These are phyloP conservation scores for Solanum bulbocastanum DNA, from an alignment of 257 asterid genomes.

Conservation along the genomic window DNA sequence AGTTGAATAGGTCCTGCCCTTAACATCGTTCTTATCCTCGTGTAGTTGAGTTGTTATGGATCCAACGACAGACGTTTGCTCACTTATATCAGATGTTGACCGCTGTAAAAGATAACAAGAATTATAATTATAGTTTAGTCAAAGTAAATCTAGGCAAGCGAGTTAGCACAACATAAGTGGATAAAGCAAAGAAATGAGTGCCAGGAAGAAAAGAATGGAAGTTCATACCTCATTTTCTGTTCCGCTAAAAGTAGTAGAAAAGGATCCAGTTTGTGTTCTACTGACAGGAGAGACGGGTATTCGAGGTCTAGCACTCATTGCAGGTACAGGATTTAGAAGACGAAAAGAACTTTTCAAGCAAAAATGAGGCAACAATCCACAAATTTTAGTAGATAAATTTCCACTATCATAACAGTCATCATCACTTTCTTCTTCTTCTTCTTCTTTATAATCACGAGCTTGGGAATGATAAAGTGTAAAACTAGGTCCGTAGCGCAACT, in stretches of 20 bases:
- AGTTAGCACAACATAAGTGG: not conserved
- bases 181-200: not conserved
- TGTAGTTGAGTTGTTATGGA: constrained; percentile 12
- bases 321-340: constrained; percentile 48
- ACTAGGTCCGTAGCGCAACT: constrained; percentile 67
- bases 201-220: not conserved
- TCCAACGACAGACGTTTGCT: constrained; percentile 27
- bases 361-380: constrained; percentile 76
- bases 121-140: not conserved
- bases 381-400: constrained; percentile 23
- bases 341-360: constrained; percentile 38
- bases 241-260: constrained; percentile 23
- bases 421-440: constrained; percentile 48
- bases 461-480: constrained; percentile 39
- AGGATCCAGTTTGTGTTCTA: constrained; percentile 28
- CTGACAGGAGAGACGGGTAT: constrained; percentile 24
- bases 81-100: constrained; percentile 25
- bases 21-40: constrained; percentile 6
- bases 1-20: not conserved
- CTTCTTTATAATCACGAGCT: constrained; percentile 13
- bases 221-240: constrained; percentile 41
- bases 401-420: constrained; percentile 30
- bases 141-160: not conserved
- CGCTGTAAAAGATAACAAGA: constrained; percentile 14
- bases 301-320: constrained; percentile 48